A percentile compares a stretch with the other conserved stretches of the same genome.
Conservation (phyloP, 129 eudicot species). For the Scalesia atractyloides region DNA sequence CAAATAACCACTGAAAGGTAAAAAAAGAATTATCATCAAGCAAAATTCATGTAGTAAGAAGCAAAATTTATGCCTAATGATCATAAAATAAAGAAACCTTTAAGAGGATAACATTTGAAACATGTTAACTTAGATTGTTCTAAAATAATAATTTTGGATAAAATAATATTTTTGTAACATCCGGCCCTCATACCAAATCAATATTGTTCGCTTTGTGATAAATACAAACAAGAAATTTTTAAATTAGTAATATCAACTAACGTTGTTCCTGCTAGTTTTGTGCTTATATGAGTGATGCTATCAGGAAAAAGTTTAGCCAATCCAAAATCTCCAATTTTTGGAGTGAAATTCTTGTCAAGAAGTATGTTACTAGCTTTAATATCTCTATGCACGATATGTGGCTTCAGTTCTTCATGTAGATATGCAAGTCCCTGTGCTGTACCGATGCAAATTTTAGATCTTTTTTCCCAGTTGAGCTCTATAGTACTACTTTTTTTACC, state of each 20-base stretch:
- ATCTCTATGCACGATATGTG: constrained; percentile 87
- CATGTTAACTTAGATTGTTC: background rate
- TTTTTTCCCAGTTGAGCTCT: constrained; percentile 61
- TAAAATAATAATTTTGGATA: background rate
- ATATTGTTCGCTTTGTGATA: background rate
- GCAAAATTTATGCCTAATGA: background rate
- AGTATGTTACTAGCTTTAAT: constrained; percentile 96
- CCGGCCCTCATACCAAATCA: background rate
- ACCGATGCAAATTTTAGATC: constrained; percentile 78
- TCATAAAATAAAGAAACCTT: constrained; percentile 5
- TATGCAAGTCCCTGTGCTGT: constrained; percentile 84
- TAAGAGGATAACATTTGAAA: background rate
- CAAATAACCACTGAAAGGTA: constrained; percentile 74
- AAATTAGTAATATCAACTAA: constrained; percentile 32
- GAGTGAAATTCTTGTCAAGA: constrained; percentile 63
- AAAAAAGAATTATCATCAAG: constrained; percentile 15
- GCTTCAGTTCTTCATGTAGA: constrained; percentile 94
- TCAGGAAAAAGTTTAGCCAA: constrained; percentile 98
- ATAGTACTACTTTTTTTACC: constrained; percentile 44
- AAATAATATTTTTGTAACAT: background rate
- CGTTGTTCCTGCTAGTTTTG: constrained; percentile 93
- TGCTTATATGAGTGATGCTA: constrained; percentile 89
- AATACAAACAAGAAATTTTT: constrained; percentile 7
- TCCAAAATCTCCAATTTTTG: constrained; percentile 98
- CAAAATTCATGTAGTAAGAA: constrained; percentile 7